Base-by-base conservation (phyloP, 148 eudicot species). In the Vaccinium macrocarpon region DNA sequence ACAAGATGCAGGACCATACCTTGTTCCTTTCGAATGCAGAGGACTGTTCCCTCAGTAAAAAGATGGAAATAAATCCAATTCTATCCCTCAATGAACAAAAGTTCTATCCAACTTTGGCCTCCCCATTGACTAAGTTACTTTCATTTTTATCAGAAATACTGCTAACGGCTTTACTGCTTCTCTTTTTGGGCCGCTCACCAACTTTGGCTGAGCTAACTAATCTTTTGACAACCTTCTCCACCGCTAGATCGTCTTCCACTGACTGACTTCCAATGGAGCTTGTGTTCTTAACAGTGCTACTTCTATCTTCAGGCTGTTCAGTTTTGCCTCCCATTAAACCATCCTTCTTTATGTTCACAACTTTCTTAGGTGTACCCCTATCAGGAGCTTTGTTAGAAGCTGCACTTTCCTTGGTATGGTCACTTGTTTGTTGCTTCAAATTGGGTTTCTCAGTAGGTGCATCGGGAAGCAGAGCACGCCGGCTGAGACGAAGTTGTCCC, bases 401-500 rank as follows among this genome's bases (percentile, higher is more conserved):
- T 18, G 90, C 78, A 83, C 80, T 77, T 55, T 95, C 93, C 84
- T 94, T 92, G 21, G 89, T 46, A 78, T 73, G 87, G 76, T 85
- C 84, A 81, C 82, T 81, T 25, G 86, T 83, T 12, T 83, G 88
- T 84, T 85, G 90, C 86, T 92, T 95, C 42, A 90, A 76, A 84
- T 79, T 88, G 16, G 94, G 88, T 77, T 93, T 86, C 73, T 92
- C 88, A 68, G 93, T 90, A 87, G 89, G 90, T 2, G 85, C 68
- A 74, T 93, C 95, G 50, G 99, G 95, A 84, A 97, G 93, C 68
- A 95, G 91, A 64, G 98, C 99, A 52, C 91, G 91, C 46, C 93
- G 95, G 84, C 99, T 97, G 83, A 97, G 90, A 76, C 99, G 98
- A 88, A 97, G 95, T 79, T 97, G 98, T 25, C 99, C 99, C 87